Base-by-base conservation (phyloP, 106 monocot genomes). In the Iris macrosiphon region DNA sequence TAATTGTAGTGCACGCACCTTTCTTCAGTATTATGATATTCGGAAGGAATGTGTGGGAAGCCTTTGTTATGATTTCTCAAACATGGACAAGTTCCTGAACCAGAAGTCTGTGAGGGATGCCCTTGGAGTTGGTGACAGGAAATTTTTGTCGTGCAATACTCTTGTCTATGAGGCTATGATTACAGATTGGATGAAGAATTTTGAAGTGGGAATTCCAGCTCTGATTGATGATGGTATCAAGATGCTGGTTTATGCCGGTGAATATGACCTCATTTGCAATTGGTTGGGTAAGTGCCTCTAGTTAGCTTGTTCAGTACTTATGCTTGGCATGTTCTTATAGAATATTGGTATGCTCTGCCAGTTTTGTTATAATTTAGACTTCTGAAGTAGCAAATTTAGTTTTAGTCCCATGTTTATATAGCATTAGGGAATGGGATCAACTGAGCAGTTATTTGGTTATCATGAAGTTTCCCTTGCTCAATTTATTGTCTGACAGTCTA, bases 61-160 rank as follows among this genome's bases (percentile, higher is more conserved):
- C 34, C 71, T 79, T 32, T 73, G 78, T 45, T 79, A 79, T 40
- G 72, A 79, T 63, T 79, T 79, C 24, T 79, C 72, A 40, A 73
- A 73, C 52, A 73, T 79, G 78, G 78, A 79, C 5, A 79, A 68
- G 32, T 79, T 72, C 47, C 46, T 79, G 19, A 79, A 79, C 23
- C 62, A 62, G 40, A 62, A 79, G 58, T 34, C 43, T 64, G 78
- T 68, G 6, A 68, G 47, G 59, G 51, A 57, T 51, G 72, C 73
- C 3, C 78, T 79, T 58, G 78, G 72, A 31, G 73, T 79, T 64
- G 73, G 73, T 19, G 31, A 57, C 28, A 68, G 64, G 52, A 79
- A 54, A 31, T 79, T 73, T 64, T 63, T 73, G 2, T 69, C 73
- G 11, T 79, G 79, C 34, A 77, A 48, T 60, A 29, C 71, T 33